Percentiles rank a stretch among this genome's conserved stretches.
These are phyloP conservation scores for Backusella tarrabulga DNA, from an alignment of 192 early-diverging fungal genomes.

Conservation along the genomic window DNA sequence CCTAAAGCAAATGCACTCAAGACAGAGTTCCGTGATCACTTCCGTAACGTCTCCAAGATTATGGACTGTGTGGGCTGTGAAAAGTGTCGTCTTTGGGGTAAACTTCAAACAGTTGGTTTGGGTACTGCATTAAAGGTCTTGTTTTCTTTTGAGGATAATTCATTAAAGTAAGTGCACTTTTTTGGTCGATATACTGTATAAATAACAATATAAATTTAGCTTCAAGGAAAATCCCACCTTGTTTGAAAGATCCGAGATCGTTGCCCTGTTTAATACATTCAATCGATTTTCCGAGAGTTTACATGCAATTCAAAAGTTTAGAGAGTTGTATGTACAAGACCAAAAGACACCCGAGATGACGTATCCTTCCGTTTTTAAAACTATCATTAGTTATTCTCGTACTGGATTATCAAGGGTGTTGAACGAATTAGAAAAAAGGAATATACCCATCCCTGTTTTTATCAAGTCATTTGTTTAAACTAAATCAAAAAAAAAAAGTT, in stretches of 20 bases:
- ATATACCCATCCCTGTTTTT: slow-evolving; percentile 11
- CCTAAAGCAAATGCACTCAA: slow-evolving; percentile 61
- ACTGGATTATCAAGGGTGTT: neutral
- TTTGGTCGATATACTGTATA: neutral
- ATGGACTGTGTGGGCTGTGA: slow-evolving; percentile 99
- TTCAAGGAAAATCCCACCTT: slow-evolving; percentile 49
- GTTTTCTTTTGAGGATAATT: slow-evolving; percentile 85
- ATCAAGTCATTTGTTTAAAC: neutral
- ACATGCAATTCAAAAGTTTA: slow-evolving; percentile 79
- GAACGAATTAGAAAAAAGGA: neutral
- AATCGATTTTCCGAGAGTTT: slow-evolving; percentile 86
- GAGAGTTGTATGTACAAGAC: slow-evolving; percentile 61
- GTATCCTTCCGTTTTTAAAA: neutral
- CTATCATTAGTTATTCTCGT: neutral
- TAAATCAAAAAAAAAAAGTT: neutral
- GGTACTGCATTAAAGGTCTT: slow-evolving; percentile 95
- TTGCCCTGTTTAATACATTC: slow-evolving; percentile 89
- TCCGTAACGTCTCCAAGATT: slow-evolving; percentile 95
- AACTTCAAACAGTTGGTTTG: slow-evolving; percentile 90
- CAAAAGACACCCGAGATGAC: neutral
- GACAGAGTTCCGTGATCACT: slow-evolving; percentile 85
- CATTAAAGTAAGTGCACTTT: slow-evolving; percentile 43
- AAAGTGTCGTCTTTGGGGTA: slow-evolving; percentile 99
- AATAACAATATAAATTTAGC: slow-evolving; percentile 15
- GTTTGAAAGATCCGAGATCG: slow-evolving; percentile 77